Evolutionary conservation across 108 stramenopile species (phyloP), one percentile per base, ranked within the genome.

Genomic region (Cyclostephanos tholiformis): DNA sequence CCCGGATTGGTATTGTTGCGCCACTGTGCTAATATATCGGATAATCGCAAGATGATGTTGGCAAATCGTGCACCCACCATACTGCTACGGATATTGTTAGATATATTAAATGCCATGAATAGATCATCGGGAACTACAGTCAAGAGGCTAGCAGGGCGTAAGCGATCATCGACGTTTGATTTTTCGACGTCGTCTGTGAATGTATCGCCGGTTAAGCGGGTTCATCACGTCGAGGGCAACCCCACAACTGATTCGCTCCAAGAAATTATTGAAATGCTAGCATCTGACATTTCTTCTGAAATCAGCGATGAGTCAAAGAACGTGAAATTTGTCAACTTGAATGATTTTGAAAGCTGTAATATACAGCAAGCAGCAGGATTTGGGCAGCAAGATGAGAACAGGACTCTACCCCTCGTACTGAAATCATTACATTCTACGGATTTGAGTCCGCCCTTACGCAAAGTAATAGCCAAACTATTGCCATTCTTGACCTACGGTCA

Each of bases 401-500:
- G 78, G 23, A 91, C 90, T 23, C 75, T 95, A 44, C 78, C 87
- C 5, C 73, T 95, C 12, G 79, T 95, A 16, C 65, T 95, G 11
- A 71, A 75, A 13, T 90, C 91, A 14, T 82, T 95, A 39, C 83
- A 87, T 39, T 85, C 88, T 0, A 88, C 87, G 14, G 84, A 78
- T 4, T 55, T 95, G 29, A 84, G 87, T 52, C 84, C 86, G 14
- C 87, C 89, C 41, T 71, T 95, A 51, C 82, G 88, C 20, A 90
- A 89, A 63, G 82, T 92, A n/a, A 91, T 95, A 63, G 89, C 91
- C 25, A 92, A 91, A 71, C 77, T 95, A 3, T 64, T 95, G 26
- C 93, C 93, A 16, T 95, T 90, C 71, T 68, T 95, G 26, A 95
- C 93, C 7, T 95, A 95, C 67, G 93, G 93, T 10, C 84, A 88